Percentiles rank a stretch among this genome's conserved stretches.
phyloP scores from a whole-genome alignment of 2,329 filamentous ascomycete species.

The Chlorencoelia australis region DNA sequence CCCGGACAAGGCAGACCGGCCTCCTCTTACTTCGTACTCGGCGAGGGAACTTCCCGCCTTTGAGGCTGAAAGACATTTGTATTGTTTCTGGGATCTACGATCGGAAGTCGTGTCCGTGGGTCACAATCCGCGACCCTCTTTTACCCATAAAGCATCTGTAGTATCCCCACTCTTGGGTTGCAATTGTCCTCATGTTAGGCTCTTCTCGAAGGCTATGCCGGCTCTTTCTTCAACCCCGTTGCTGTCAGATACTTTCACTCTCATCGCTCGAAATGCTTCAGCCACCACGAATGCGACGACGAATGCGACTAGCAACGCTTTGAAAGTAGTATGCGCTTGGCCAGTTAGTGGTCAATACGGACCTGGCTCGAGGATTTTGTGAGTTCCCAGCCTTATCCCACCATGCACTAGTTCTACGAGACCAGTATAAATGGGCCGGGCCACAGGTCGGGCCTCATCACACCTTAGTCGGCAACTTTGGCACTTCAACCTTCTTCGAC shows the following conservation, averaged over 20 bases:
- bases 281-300: constrained; percentile 14
- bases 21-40: too few species aligned
- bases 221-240: constrained; percentile 26
- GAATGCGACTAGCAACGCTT: constrained; percentile 15
- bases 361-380: constrained; percentile 42
- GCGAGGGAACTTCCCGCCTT: too few species aligned
- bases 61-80: too few species aligned
- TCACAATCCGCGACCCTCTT: too few species aligned
- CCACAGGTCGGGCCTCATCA: not conserved
- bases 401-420: not conserved
- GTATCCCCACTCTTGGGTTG: too few species aligned
- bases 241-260: constrained; percentile 20
- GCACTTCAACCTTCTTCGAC: not conserved
- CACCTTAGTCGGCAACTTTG: not conserved
- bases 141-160: too few species aligned
- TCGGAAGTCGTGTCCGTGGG: too few species aligned
- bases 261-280: constrained; percentile 12
- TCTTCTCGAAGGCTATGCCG: constrained; percentile 29
- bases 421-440: too few species aligned
- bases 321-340: constrained; percentile 45
- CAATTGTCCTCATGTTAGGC: too few species aligned
- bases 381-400: constrained; percentile 18
- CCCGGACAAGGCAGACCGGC: too few species aligned
- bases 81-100: too few species aligned
- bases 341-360: constrained; percentile 49